Evolutionary conservation across 1,284 basidiomycete species (phyloP), one percentile per base, ranked within the genome.

Genomic region (Erythrobasidium hasegawianum): DNA sequence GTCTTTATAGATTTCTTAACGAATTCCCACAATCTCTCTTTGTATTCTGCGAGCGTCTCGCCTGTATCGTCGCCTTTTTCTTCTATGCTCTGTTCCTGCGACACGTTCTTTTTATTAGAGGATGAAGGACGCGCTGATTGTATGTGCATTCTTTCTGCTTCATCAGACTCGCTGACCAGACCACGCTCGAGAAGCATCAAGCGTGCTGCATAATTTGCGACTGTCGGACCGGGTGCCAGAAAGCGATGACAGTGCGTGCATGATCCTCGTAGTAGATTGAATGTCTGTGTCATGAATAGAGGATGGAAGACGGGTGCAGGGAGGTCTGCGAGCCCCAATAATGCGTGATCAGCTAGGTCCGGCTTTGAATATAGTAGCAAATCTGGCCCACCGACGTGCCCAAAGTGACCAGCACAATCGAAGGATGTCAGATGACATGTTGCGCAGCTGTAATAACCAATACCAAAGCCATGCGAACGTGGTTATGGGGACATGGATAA

Each of bases 201-300:
- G 74, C 95, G 91, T 9, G 90, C 93, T 33, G 86, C 81, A 76
- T 88, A 95, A 80, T 88, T 90, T 73, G 84, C 83, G 52, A 90
- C 92, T 78, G 84, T 81, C n/a, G 86, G 81, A 73, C 87, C 83
- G 69, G 83, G 83, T 73, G 88, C 80, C 79, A 95, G 92, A 80
- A 98, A 97, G 72, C 83, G 85, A 78, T 98, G 95, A 79, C 96
- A 99, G 79, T 90, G 97, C 75, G 96, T 80, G 80, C 96, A 99
- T 18, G 86, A 87, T 49, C 87, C 87, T 59, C 93, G 86, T 14
- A 99, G 81, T 57, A 98, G 79, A 72, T 89, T 88, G 78, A 87
- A 94, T 81, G 90, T 88, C 75, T 96, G 91, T 55, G 83, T 83
- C 87, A 98, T 93, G 80, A 97, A 99, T 29, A 99, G 81, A 0